Evolutionary conservation across 2,329 filamentous ascomycete genomes (phyloP).

Genomic region (Neonectria sp.): DNA sequence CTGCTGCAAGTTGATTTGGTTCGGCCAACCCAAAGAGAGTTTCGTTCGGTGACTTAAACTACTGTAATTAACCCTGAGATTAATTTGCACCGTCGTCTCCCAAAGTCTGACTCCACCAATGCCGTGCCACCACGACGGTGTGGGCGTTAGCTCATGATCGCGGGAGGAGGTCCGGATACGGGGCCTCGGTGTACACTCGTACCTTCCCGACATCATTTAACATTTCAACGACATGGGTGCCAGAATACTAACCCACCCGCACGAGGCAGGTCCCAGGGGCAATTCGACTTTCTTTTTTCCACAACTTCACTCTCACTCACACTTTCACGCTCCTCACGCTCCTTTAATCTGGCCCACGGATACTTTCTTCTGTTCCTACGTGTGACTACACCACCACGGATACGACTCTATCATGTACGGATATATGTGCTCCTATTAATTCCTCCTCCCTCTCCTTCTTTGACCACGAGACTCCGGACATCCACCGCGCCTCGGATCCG

Average conservation of each 20-base stretch:
- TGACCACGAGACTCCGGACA: neutral
- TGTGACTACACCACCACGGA: neutral
- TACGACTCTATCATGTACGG: neutral
- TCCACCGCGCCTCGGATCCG: neutral
- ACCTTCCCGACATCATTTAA: slow-evolving; percentile 4
- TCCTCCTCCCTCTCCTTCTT: neutral
- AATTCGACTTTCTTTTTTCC: neutral
- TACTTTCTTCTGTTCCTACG: neutral
- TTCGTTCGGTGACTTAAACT: neutral
- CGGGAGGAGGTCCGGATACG: neutral
- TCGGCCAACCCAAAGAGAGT: neutral
- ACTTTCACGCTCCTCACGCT: slow-evolving; percentile 1
- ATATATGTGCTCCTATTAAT: slow-evolving; percentile 1
- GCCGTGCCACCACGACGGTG: neutral
- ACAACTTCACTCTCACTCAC: neutral
- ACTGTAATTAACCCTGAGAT: neutral
- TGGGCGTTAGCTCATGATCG: neutral
- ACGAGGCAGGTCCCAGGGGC: slow-evolving; percentile 2
- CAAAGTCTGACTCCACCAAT: slow-evolving; percentile 7
- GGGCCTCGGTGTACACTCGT: slow-evolving; percentile 6
- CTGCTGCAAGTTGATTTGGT: too few relatives aligned
- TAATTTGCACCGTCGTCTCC: neutral
- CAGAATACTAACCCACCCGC: neutral
- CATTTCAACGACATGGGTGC: slow-evolving; percentile 4
- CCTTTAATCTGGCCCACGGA: neutral